Evolutionary conservation across 331 rosid species (phyloP), one percentile per base, ranked within the genome.

Genomic region (Telfairia occidentalis): DNA sequence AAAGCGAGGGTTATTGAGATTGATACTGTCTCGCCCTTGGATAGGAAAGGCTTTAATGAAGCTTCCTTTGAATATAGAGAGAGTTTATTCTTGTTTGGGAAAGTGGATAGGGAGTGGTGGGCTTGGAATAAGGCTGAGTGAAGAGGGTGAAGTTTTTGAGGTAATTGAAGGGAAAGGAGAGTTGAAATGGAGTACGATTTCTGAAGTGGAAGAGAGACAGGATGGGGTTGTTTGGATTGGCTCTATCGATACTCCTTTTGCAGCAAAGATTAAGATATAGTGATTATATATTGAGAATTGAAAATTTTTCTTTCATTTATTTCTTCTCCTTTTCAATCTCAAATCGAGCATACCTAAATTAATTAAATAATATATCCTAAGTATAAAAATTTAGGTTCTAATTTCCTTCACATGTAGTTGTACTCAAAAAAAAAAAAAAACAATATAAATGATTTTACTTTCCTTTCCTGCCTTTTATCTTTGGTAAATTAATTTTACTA

Each of bases 161-260:
- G n/a, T 81, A 45, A 5, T 92, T 58, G 87, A 85, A 52, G 85
- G 78, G 0, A 74, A 4, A 18, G 81, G 75, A 74, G 81, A 84
- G 16, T 78, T 32, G 43, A 86, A 76, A 75, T 83, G 86, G 79
- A 79, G 37, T 26, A 76, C 88, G 50, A 72, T 92, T 42, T 83
- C 90, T 83, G 97, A 92, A n/a, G 89, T 82, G 42, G 86, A 82
- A 76, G 97, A 92, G 80, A 84, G 46, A 82, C 84, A 91, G 78
- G 91, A 92, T 82, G 94, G 92, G 32, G 74, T 79, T 28, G 74
- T 92, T 12, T 92, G 90, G 96, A 76, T 92, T 24, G 97, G 96
- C 7, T 92, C 96, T 35, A 28, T 88, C 7, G 75, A 81, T 76
- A 69, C 83, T 64, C 86, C 92, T 43, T 92, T 79, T 87, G 94